Conservation (phyloP, 225 moss, liverwort and hornwort genomes). For the Pseudisothecium myosuroides region DNA sequence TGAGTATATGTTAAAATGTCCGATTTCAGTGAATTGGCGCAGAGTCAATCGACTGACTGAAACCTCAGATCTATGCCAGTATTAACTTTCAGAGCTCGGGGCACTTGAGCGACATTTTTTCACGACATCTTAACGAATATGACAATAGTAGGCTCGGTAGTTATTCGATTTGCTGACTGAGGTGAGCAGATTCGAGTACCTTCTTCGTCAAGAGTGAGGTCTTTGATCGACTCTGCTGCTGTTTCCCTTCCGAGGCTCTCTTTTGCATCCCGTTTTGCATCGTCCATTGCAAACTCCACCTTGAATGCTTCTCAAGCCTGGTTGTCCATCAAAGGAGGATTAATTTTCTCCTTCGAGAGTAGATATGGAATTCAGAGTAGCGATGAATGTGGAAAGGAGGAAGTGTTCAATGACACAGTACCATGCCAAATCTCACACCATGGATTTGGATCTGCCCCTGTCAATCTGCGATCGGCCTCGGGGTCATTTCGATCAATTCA, state of each 20-base stretch:
- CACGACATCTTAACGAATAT: no score
- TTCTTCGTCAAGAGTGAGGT: slow-evolving; percentile 14
- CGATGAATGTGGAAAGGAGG: not conserved
- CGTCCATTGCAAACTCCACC: slow-evolving; percentile 1
- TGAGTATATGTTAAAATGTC: not conserved
- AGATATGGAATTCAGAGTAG: not conserved
- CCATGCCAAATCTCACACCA: not conserved
- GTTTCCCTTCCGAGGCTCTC: not conserved
- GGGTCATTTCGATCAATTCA: not conserved
- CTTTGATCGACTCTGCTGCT: slow-evolving; percentile 12
- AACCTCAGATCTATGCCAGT: not conserved
- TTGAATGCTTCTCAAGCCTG: not conserved
- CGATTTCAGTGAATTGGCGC: not conserved
- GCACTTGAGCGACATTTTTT: not conserved
- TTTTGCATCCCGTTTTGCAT: not conserved
- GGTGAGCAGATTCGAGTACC: not conserved
- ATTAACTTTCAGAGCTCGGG: not conserved
- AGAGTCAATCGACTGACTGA: not conserved
- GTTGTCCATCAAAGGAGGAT: no score
- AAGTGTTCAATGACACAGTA: not conserved
- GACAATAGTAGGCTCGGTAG: not conserved
- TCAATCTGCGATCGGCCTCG: not conserved
- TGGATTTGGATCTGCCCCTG: not conserved
- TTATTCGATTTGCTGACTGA: not conserved
- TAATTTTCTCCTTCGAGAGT: not conserved